Percentiles rank a stretch among this genome's conserved stretches.
phyloP scores from a whole-genome alignment of 208 protist species.

The Trichomonas gallinae region DNA sequence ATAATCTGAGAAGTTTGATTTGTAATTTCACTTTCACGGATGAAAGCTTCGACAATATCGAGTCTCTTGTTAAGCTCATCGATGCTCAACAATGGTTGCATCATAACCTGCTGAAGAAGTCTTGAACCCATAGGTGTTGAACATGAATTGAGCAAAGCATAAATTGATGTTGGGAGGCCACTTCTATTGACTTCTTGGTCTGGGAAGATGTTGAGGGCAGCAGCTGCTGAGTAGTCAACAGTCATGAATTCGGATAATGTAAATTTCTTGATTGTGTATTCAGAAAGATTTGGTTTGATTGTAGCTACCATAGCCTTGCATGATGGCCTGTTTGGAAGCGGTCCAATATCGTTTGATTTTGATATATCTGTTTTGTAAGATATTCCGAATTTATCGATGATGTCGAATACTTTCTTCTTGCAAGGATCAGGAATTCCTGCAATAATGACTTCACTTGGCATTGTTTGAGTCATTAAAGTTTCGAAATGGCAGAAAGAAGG shows the following conservation, averaged over 20 bases:
- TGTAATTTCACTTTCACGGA: not conserved
- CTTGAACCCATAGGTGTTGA: constrained; percentile 3
- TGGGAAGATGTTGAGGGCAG: not conserved
- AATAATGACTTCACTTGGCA: constrained; percentile 8
- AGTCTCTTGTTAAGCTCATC: not conserved
- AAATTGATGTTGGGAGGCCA: not conserved
- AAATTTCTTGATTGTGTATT: not conserved
- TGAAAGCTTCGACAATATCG: not conserved
- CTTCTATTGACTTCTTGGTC: not conserved
- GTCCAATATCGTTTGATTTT: not conserved
- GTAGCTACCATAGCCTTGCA: not conserved
- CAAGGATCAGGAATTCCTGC: not conserved
- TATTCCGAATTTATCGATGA: not conserved
- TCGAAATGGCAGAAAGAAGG: not conserved
- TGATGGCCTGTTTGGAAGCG: not conserved
- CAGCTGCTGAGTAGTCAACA: not conserved
- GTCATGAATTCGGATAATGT: not conserved
- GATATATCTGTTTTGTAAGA: not conserved
- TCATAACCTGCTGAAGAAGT: not conserved
- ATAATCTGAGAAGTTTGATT: not conserved
- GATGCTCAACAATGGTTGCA: not conserved
- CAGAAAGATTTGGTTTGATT: not conserved
- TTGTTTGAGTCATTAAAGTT: constrained; percentile 10
- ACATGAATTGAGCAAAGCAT: not conserved
- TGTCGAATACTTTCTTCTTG: not conserved